Percentiles rank a stretch among this genome's conserved stretches.
Evolutionary conservation across 768 basidiomycete genomes (phyloP).

Genomic region (Multifurca ochricompacta): DNA sequence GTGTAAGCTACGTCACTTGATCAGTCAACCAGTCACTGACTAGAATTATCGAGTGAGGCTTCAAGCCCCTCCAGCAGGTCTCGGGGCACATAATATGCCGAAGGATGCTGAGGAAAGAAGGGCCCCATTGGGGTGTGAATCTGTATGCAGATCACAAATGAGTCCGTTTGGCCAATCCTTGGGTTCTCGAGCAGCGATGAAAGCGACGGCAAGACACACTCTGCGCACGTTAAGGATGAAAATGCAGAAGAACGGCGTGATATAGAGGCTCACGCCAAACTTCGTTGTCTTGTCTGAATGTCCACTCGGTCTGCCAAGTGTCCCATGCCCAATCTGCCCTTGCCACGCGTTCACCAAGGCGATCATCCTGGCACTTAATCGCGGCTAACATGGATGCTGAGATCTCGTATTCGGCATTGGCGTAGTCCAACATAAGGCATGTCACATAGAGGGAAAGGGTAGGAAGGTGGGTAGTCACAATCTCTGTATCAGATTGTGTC

Average conservation of each 20-base stretch:
- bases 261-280: constrained; percentile 53
- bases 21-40: constrained; percentile 30
- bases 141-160: constrained; percentile 66
- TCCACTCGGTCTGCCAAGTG: constrained; percentile 60
- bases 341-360: constrained; percentile 52
- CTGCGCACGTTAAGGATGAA: constrained; percentile 27
- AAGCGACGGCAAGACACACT: constrained; percentile 55
- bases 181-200: constrained; percentile 53
- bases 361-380: constrained; percentile 57
- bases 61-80: constrained; percentile 64
- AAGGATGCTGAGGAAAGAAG: constrained; percentile 59
- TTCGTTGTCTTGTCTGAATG: constrained; percentile 62
- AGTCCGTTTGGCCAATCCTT: constrained; percentile 52
- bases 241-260: not conserved
- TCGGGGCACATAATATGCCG: constrained; percentile 54
- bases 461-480: constrained; percentile 26
- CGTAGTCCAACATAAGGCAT: constrained; percentile 53
- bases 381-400: constrained; percentile 64
- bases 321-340: constrained; percentile 72
- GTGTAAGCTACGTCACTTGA: not conserved
- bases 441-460: constrained; percentile 60
- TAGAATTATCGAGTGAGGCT: constrained; percentile 63
- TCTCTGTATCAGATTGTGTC: not conserved
- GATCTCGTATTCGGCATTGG: constrained; percentile 51
- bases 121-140: constrained; percentile 52